These are phyloP conservation scores for Magnusiomyces suaveolens DNA, from an alignment of 1,139 yeast genomes.

Conservation along the genomic window DNA sequence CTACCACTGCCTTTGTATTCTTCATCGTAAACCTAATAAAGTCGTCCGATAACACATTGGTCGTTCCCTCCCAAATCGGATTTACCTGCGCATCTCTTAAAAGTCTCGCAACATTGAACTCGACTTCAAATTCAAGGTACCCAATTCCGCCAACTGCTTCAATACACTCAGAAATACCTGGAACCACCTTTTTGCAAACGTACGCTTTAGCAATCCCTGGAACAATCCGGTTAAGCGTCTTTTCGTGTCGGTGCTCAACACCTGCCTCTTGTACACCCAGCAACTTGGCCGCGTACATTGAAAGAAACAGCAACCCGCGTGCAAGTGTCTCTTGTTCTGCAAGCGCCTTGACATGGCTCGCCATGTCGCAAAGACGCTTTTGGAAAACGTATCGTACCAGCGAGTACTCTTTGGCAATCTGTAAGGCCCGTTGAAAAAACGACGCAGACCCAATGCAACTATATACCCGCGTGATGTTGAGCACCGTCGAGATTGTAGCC, in stretches of 20 bases:
- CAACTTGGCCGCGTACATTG: slow-evolving; percentile 23
- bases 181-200: slow-evolving; percentile 23
- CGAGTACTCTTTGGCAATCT: slow-evolving; percentile 27
- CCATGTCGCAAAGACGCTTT: slow-evolving; percentile 18
- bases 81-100: slow-evolving; percentile 28
- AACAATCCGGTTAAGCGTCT: slow-evolving; percentile 21
- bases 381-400: slow-evolving; percentile 26
- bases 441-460: slow-evolving; percentile 24
- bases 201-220: slow-evolving; percentile 28
- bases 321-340: slow-evolving; percentile 23
- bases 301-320: slow-evolving; percentile 21
- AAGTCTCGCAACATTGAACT: slow-evolving; percentile 25
- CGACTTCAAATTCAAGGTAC: slow-evolving; percentile 27
- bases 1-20: slow-evolving; percentile 13
- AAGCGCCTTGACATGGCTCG: slow-evolving; percentile 24
- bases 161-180: slow-evolving; percentile 29
- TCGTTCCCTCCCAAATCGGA: slow-evolving; percentile 31
- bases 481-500: slow-evolving; percentile 26
- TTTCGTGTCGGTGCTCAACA: slow-evolving; percentile 15
- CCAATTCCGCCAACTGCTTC: slow-evolving; percentile 31
- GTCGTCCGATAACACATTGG: slow-evolving; percentile 29
- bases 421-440: slow-evolving; percentile 25
- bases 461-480: slow-evolving; percentile 27
- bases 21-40: slow-evolving; percentile 20
- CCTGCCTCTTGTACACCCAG: slow-evolving; percentile 25